Percentiles rank a stretch among this genome's conserved stretches.
Evolutionary conservation across 805 yeast species (phyloP).

Genomic region (Isabelozyma heimii): DNA sequence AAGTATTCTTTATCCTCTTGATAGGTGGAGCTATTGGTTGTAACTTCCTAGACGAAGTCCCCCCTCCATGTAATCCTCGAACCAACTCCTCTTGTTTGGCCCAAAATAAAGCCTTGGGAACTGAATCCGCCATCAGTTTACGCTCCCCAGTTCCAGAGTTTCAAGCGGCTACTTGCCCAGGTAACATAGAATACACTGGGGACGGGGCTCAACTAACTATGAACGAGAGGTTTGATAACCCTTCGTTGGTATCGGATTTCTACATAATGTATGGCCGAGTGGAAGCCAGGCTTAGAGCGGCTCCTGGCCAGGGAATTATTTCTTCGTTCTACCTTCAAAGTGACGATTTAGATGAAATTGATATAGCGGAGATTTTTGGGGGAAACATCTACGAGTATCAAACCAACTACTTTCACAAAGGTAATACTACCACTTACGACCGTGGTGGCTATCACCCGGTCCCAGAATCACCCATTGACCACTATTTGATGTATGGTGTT

Average conservation of each 20-base stretch:
- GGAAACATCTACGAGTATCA: constrained; percentile 28
- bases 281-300: constrained; percentile 31
- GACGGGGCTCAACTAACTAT: constrained; percentile 11
- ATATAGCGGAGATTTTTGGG: constrained; percentile 39
- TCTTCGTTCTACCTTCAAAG: constrained; percentile 40
- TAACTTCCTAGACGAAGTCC: not conserved
- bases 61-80: constrained; percentile 25
- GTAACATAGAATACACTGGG: constrained; percentile 7
- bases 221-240: constrained; percentile 26
- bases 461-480: constrained; percentile 18
- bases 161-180: constrained; percentile 4
- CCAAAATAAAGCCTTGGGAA: constrained; percentile 21
- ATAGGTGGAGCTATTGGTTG: not conserved
- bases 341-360: constrained; percentile 43
- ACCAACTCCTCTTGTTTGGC: constrained; percentile 21
- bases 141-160: constrained; percentile 4
- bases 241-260: constrained; percentile 25
- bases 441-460: constrained; percentile 32
- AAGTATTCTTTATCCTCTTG: not conserved
- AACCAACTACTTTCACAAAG: constrained; percentile 39
- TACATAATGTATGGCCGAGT: constrained; percentile 35
- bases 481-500: constrained; percentile 27
- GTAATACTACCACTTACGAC: constrained; percentile 32
- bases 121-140: constrained; percentile 14
- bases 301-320: constrained; percentile 35